These are phyloP conservation scores for Pisolithus thermaeus DNA, from an alignment of 1,284 basidiomycete genomes.

Conservation along the genomic window DNA sequence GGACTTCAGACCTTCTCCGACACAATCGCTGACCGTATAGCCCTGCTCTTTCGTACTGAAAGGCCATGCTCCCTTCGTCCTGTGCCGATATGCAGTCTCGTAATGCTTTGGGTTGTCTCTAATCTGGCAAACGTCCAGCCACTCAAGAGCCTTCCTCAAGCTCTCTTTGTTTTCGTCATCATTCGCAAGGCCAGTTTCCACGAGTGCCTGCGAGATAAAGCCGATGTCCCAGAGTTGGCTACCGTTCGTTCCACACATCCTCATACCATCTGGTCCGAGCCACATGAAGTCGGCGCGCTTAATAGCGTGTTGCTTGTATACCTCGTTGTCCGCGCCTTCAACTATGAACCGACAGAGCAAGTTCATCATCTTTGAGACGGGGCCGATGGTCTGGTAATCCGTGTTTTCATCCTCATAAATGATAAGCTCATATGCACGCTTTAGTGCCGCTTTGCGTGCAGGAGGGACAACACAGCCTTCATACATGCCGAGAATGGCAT, in stretches of 20 bases:
- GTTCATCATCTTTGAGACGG: conserved; percentile 94
- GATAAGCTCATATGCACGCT: conserved; percentile 74
- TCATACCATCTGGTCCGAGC: conserved; percentile 85
- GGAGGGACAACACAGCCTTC: conserved; percentile 65
- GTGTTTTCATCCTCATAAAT: conserved; percentile 93
- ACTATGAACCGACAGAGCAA: conserved; percentile 66
- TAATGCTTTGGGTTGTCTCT: conserved; percentile 77
- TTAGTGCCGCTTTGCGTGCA: conserved; percentile 58
- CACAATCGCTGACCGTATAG: conserved; percentile 96
- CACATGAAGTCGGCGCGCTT: conserved; percentile 92
- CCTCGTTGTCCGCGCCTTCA: conserved; percentile 70
- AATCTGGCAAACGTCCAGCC: conserved; percentile 93
- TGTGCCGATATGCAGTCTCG: conserved; percentile 72
- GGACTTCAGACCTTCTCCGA: conserved; percentile 92
- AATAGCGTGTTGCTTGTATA: conserved; percentile 68
- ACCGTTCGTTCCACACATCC: conserved; percentile 97
- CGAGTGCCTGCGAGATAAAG: conserved; percentile 91
- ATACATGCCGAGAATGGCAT: conserved; percentile 65
- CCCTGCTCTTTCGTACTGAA: conserved; percentile 92
- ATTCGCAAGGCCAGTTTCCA: conserved; percentile 84
- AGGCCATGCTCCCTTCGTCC: conserved; percentile 94
- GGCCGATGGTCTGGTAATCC: conserved; percentile 84
- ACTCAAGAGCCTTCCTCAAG: conserved; percentile 67
- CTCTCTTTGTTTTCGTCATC: conserved; percentile 69
- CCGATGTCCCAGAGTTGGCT: conserved; percentile 92